Evolutionary conservation across 192 early-diverging fungal species (phyloP).

Genomic region (Borealophlyctis nickersoniae): DNA sequence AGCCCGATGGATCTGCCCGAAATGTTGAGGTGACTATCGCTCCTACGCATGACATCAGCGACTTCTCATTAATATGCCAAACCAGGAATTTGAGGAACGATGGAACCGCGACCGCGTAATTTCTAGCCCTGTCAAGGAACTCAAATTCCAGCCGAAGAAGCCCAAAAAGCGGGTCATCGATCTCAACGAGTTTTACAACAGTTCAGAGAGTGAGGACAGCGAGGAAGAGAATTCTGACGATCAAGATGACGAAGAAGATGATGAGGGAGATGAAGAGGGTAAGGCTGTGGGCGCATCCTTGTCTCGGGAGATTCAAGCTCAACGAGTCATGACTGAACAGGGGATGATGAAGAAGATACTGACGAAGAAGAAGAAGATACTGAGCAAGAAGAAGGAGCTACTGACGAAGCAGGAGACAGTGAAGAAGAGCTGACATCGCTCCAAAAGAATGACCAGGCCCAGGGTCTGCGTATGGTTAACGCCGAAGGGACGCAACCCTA

Average conservation of each 20-base stretch:
- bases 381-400: no score
- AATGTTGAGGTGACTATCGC: conserved; percentile 33
- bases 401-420: no score
- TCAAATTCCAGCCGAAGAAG: conserved; percentile 12
- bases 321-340: no score
- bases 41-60: no score
- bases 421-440: no score
- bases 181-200: conserved; percentile 33
- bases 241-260: conserved; percentile 41
- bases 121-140: conserved; percentile 1
- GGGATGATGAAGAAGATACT: no score
- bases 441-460: no score
- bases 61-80: no score
- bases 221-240: conserved; percentile 40
- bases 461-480: no score
- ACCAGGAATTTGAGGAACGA: conserved; percentile 15
- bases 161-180: conserved; percentile 29
- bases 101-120: conserved; percentile 36
- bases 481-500: no score
- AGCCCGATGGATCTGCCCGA: conserved; percentile 51
- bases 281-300: conserved; percentile 30
- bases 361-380: no score
- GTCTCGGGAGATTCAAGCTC: no score
- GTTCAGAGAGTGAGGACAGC: conserved; percentile 35
- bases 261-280: conserved; percentile 35